Conservation (phyloP, 768 basidiomycete genomes). For the Pleurotus salmoneostramineus region DNA sequence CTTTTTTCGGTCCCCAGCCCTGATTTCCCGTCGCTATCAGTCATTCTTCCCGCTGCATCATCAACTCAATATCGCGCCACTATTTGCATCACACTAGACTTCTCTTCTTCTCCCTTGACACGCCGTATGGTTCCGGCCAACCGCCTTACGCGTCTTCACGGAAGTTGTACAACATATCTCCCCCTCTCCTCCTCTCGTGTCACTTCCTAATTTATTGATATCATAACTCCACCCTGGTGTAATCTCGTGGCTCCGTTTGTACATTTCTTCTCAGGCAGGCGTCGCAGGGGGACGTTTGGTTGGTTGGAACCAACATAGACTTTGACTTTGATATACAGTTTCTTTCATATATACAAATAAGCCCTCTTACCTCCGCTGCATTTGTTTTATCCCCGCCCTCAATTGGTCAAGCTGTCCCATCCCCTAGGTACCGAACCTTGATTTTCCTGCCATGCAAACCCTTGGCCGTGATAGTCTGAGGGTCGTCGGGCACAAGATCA, state of each 20-base stretch:
- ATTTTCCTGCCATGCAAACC: constrained; percentile 68
- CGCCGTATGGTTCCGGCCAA: not conserved
- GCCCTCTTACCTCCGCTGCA: constrained; percentile 2
- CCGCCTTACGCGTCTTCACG: not conserved
- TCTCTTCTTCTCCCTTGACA: constrained; percentile 5
- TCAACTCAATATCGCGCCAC: constrained; percentile 6
- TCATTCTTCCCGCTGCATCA: constrained; percentile 1
- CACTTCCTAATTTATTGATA: constrained; percentile 7
- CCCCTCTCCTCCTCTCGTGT: not conserved
- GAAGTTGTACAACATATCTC: constrained; percentile 6
- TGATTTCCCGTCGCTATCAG: constrained; percentile 1
- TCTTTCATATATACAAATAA: not conserved
- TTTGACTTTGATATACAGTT: constrained; percentile 8
- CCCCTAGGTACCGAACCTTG: constrained; percentile 68
- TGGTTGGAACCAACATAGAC: constrained; percentile 8
- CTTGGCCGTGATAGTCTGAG: constrained; percentile 59
- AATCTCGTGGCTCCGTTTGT: constrained; percentile 5
- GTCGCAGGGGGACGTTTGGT: constrained; percentile 6
- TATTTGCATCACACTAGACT: constrained; percentile 12
- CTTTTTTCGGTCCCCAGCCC: not conserved
- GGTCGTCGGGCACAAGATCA: constrained; percentile 86
- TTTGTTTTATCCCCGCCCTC: constrained; percentile 3
- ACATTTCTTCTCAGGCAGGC: constrained; percentile 8
- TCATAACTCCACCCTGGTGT: constrained; percentile 6
- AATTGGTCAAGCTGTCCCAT: constrained; percentile 58